Evolutionary conservation across 2,329 filamentous ascomycete species (phyloP), one percentile per base, ranked within the genome.

Genomic region (Epichloe coenophiala): DNA sequence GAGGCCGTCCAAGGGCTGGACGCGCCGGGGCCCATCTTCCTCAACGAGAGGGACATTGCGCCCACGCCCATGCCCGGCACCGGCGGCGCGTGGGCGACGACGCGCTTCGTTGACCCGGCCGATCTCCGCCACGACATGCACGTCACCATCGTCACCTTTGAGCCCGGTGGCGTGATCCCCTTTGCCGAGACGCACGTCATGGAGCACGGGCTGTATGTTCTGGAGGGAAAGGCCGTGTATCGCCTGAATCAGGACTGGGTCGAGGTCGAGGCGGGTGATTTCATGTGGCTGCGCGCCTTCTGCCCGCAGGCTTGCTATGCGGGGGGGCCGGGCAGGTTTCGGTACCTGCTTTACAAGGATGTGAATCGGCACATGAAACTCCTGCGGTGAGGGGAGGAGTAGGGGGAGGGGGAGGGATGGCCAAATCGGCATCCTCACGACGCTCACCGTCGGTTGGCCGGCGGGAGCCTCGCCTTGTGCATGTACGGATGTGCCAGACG

Each of bases 121-220:
- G 50, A 51, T 17, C 41, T 51, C 23, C 46, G 50, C 7, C 50
- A 51, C 36, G 50, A 51, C 42, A 51, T 51, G 50, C 50, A 51
- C 15, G 50, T 51, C 19, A 51, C 13, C 36, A 45, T 51, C 11
- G 50, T 51, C 8, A 51, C 50, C 1, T 48, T 51, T 27, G 39
- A 48, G 46, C 50, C 50, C 3, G 50, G 50, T 12, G 50, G 36
- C 8, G 50, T 51, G 7, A 51, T 51, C 13, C 50, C 50, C 9
- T 51, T 51, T 33, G 50, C 50, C 4, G 50, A 51, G 40, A 51
- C 50, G 13, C 50, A 51, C 42, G 50, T 51, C 27, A 51, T 51
- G 50, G 50, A 51, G 47, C 50, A 51, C 13, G 50, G 50, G 2
- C 50, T 51, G n/a, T 51, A 51, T 12, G 50, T 51, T 4, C 46